These are phyloP conservation scores for Chlamydomonas incerta DNA, from an alignment of 139 green algal species.

Conservation along the genomic window DNA sequence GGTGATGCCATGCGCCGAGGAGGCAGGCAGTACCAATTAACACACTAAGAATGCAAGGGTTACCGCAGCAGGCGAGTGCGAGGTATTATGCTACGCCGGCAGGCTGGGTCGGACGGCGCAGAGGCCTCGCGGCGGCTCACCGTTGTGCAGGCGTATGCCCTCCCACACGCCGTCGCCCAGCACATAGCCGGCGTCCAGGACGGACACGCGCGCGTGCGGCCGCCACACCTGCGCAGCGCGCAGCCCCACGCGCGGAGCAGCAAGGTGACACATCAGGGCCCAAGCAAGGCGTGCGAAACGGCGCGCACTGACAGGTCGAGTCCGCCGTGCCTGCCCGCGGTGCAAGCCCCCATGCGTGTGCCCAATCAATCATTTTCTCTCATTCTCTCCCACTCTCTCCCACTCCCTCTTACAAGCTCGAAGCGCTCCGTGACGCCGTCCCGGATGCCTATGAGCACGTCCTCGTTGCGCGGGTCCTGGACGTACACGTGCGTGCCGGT, in stretches of 20 bases:
- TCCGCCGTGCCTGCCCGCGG: no score
- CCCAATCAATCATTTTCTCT: no score
- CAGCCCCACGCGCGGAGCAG: background rate
- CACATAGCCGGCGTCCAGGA: constrained; percentile 86
- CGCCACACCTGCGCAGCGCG: constrained; percentile 49
- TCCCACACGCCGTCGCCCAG: constrained; percentile 89
- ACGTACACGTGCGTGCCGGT: constrained; percentile 66
- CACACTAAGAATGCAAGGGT: background rate
- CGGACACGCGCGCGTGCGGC: constrained; percentile 76
- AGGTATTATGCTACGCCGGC: no score
- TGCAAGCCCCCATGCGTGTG: no score
- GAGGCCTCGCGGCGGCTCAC: background rate
- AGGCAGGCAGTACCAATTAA: background rate
- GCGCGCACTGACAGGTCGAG: no score
- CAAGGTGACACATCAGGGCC: background rate
- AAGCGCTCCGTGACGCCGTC: constrained; percentile 72
- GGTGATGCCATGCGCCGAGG: no score
- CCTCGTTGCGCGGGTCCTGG: constrained; percentile 69
- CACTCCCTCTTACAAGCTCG: no score
- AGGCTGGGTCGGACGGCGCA: no score
- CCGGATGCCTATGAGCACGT: constrained; percentile 78
- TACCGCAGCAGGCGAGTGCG: no score
- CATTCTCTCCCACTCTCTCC: no score
- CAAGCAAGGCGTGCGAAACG: no score
- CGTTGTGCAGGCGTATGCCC: constrained; percentile 70